Evolutionary conservation across 805 yeast species (phyloP), one percentile per base, ranked within the genome.

Genomic region (Nematodospora valgi): DNA sequence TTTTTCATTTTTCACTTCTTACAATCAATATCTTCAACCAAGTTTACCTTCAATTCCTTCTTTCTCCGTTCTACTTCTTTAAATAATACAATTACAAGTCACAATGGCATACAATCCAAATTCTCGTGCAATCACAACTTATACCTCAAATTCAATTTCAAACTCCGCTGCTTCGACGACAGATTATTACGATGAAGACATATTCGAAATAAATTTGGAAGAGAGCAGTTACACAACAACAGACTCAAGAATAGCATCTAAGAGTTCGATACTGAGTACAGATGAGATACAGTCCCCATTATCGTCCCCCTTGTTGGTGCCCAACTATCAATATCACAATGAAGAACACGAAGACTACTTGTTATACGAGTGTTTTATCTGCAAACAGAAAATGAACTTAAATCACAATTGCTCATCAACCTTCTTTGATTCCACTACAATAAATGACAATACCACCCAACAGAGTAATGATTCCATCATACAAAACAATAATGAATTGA

Each of bases 401-500:
- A 14, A 33, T 23, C 10, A 26, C 14, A 25, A 33, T 22, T 17
- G 12, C 20, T 10, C 9, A 25, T 23, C 30, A 7, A 12, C 23
- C 8, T 4, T 10, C 6, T 6, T 20, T 9, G 36, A 21, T 30
- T 7, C 18, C 14, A 16, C 27, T 23, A 19, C 10, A 26, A 22
- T 11, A 22, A 22, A 12, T 12, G 24, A 22, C 24, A 11, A 11
- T 22, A 12, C 24, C 24, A n/a, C n/a, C n/a, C n/a, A n/a, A n/a
- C 19, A 20, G 23, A 14, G 17, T 4, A 33, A 25, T 30, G 38
- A 39, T 17, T 33, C 32, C 31, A 9, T 36, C 8, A 38, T 34
- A 34, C 48, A 20, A 28, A 41, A 34, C 16, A 45, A 43, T 27
- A 49, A 48, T 30, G 39, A 49, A 24, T 35, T 48, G 12, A 43